phyloP scores from a whole-genome alignment of 805 yeast species.

The Candida pini region DNA sequence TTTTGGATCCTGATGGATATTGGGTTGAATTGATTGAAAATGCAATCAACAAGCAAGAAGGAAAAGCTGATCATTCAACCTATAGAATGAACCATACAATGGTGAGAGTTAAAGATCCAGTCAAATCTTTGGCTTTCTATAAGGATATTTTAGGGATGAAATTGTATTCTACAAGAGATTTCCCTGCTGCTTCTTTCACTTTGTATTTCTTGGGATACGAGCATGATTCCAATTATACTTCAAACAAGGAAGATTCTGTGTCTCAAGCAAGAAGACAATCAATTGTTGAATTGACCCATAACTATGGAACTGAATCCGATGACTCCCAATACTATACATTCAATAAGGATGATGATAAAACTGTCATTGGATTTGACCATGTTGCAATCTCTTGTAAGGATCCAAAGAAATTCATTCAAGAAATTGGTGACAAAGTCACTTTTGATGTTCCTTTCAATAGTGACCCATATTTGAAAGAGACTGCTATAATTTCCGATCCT shows the following conservation, averaged over 20 bases:
- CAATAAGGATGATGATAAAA: slow-evolving; percentile 43
- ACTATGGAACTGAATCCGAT: slow-evolving; percentile 91
- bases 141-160: slow-evolving; percentile 76
- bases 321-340: slow-evolving; percentile 74
- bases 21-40: slow-evolving; percentile 88
- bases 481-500: slow-evolving; percentile 81
- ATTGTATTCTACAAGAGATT: slow-evolving; percentile 49
- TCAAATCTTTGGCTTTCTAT: slow-evolving; percentile 71
- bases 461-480: slow-evolving; percentile 47
- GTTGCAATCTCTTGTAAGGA: slow-evolving; percentile 66
- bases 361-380: slow-evolving; percentile 87
- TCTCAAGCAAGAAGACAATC: slow-evolving; percentile 51
- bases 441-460: slow-evolving; percentile 54
- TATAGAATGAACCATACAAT: slow-evolving; percentile 79
- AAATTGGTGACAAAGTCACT: slow-evolving; percentile 40
- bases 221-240: slow-evolving; percentile 37
- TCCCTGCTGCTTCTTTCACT: slow-evolving; percentile 71
- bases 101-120: slow-evolving; percentile 88
- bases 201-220: slow-evolving; percentile 81
- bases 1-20: slow-evolving; percentile 91
- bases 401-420: slow-evolving; percentile 51
- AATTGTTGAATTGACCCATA: slow-evolving; percentile 84
- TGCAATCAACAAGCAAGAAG: slow-evolving; percentile 36
- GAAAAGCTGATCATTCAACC: slow-evolving; percentile 32
- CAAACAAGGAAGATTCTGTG: slow-evolving; percentile 31